Evolutionary conservation across 2,329 filamentous ascomycete genomes (phyloP).

Genomic region (Colletotrichum endophyticum): DNA sequence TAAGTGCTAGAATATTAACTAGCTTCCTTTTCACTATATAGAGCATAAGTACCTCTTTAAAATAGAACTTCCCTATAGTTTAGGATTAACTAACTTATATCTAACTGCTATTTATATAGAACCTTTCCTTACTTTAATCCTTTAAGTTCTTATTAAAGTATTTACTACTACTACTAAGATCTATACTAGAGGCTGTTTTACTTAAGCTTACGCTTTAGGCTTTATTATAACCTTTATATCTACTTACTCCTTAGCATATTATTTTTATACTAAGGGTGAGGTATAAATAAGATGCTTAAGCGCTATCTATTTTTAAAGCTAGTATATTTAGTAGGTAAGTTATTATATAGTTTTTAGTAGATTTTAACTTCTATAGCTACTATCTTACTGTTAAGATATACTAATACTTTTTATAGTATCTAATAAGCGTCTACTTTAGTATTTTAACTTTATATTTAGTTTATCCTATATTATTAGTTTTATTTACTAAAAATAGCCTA

Average conservation of each 20-base stretch:
- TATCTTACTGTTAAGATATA: no score
- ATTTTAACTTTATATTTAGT: slow-evolving; percentile 44
- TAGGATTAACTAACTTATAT: slow-evolving; percentile 32
- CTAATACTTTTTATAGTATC: no score
- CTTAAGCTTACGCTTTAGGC: background rate
- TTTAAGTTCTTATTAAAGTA: no score
- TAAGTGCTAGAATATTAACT: background rate
- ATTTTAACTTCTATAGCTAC: no score
- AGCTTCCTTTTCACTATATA: background rate
- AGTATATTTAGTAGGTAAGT: slow-evolving; percentile 30
- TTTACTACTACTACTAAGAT: no score
- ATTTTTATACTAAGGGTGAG: background rate
- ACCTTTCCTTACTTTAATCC: no score
- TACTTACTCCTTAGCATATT: background rate
- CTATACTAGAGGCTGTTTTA: background rate
- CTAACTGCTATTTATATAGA: slow-evolving; percentile 22
- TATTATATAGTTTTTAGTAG: no score
- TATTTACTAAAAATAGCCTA: slow-evolving; percentile 32
- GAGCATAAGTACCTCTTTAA: background rate
- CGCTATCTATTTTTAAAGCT: background rate
- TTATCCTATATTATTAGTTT: slow-evolving; percentile 25
- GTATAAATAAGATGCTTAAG: background rate
- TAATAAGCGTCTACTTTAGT: slow-evolving; percentile 42
- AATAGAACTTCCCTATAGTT: background rate
- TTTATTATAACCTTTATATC: background rate